These are phyloP conservation scores for Podospora conica DNA, from an alignment of 495 filamentous ascomycete genomes.

Conservation along the genomic window DNA sequence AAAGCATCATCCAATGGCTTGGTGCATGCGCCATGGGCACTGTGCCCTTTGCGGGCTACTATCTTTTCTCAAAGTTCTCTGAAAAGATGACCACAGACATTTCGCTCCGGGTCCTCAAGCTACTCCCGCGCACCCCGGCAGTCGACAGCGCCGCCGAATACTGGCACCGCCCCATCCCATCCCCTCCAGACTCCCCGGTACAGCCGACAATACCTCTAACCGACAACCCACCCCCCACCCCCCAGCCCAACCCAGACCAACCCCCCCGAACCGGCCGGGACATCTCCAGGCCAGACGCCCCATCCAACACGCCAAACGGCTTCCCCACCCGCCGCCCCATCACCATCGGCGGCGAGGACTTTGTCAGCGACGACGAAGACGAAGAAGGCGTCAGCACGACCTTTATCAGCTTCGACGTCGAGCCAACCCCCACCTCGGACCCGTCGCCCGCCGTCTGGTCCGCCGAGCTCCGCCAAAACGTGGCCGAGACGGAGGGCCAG, in stretches of 20 bases:
- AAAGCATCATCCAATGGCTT: slow-evolving; percentile 26
- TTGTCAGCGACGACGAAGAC: slow-evolving; percentile 46
- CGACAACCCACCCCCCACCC: too few relatives aligned
- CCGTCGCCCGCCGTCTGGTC: slow-evolving; percentile 45
- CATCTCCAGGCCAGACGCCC: slow-evolving; percentile 16
- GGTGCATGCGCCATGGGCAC: slow-evolving; percentile 23
- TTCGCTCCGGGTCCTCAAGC: slow-evolving; percentile 1
- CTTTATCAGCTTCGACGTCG: slow-evolving; percentile 53
- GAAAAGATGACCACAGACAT: slow-evolving; percentile 1
- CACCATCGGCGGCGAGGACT: slow-evolving; percentile 27
- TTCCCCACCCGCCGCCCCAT: slow-evolving; percentile 23
- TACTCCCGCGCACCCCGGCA: background rate
- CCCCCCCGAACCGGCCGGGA: slow-evolving; percentile 6
- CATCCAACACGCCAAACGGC: slow-evolving; percentile 21
- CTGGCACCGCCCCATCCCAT: background rate
- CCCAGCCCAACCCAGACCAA: too few relatives aligned
- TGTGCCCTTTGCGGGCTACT: slow-evolving; percentile 34
- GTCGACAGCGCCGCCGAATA: background rate
- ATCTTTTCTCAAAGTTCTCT: slow-evolving; percentile 15
- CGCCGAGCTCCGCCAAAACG: slow-evolving; percentile 48
- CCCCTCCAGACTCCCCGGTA: background rate
- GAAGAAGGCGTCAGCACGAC: slow-evolving; percentile 43
- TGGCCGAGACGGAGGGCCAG: slow-evolving; percentile 13
- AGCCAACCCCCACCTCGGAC: slow-evolving; percentile 38
- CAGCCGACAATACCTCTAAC: background rate